phyloP scores from a whole-genome alignment of 129 eudicot species.

The Pittosporum tobira region DNA sequence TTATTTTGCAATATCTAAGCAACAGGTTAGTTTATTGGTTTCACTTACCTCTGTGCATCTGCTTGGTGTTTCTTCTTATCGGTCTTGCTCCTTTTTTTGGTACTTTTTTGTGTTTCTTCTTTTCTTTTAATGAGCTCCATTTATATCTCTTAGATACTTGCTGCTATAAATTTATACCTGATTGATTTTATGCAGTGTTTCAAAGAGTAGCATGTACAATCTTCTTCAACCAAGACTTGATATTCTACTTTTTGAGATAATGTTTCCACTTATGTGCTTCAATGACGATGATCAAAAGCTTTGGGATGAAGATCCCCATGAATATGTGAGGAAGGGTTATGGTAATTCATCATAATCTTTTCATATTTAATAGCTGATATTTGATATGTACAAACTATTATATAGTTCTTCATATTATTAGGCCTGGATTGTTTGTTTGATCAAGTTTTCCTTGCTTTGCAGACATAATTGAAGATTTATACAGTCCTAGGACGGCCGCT shows the following conservation, averaged over 20 bases:
- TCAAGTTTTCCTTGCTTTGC: conserved; percentile 10
- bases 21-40: conserved; percentile 50
- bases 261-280: conserved; percentile 96
- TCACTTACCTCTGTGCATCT: no score
- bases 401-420: background rate
- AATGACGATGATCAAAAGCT: conserved; percentile 85
- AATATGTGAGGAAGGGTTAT: conserved; percentile 95
- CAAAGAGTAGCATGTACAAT: conserved; percentile 71
- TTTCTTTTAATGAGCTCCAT: no score
- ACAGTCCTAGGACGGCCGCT: conserved; percentile 98
- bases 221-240: conserved; percentile 79
- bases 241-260: conserved; percentile 79
- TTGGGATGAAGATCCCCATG: conserved; percentile 99
- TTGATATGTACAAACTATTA: background rate
- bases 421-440: conserved; percentile 2
- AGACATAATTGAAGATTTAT: conserved; percentile 94
- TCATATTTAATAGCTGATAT: background rate
- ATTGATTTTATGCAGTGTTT: conserved; percentile 50
- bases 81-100: no score
- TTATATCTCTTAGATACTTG: no score
- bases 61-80: no score
- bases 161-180: no score
- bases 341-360: conserved; percentile 40
- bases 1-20: conserved; percentile 81
- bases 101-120: no score